Evolutionary conservation across 2,329 filamentous ascomycete species (phyloP), one percentile per base, ranked within the genome.

Genomic region (Talaromyces piceae): DNA sequence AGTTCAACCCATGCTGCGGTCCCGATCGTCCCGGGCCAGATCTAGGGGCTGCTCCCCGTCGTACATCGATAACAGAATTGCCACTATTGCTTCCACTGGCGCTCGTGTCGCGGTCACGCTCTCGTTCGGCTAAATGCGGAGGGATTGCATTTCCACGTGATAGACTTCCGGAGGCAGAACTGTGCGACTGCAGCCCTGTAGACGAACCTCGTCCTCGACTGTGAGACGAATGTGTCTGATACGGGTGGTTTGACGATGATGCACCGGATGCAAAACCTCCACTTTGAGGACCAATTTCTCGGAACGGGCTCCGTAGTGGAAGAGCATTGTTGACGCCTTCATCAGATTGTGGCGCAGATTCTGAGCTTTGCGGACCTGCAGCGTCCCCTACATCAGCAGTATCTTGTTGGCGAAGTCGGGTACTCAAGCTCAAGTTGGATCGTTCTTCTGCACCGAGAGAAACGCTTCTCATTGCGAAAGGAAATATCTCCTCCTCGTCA

Each of bases 401-500:
- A 12, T 69, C 63, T 47, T 66, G 64, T 47, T 66, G 64, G 12
- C 63, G 66, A 27, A 68, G 60, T 9, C 67, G 54, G 20, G 62
- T 59, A 45, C 63, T 64, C 0, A 69, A 55, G 37, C 61, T 66
- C 5, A 62, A 52, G 31, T 64, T 61, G 11, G 65, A 60, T 16
- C 65, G 57, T 16, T 71, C 69, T 50, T 69, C 69, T n/a, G 68
- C 67, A 4, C 72, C 72, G 43, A 75, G 62, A 55, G 73, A 76
- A 16, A 73, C 63, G 53, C 73, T 75, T 33, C 73, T 69, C 63
- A 73, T 69, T 18, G 69, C 70, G 51, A 72, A 71, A 13, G 67
- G 67, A 54, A 73, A 72, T 18, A 73, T 66, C 31, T 75, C 73
- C 30, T 68, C 69, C 16, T 72, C 67, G 45, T 76, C 73, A 27